Percentiles rank a stretch among this genome's conserved stretches.
These are phyloP conservation scores for Cyberlindnera amylophila DNA, from an alignment of 805 yeast species.

Conservation along the genomic window DNA sequence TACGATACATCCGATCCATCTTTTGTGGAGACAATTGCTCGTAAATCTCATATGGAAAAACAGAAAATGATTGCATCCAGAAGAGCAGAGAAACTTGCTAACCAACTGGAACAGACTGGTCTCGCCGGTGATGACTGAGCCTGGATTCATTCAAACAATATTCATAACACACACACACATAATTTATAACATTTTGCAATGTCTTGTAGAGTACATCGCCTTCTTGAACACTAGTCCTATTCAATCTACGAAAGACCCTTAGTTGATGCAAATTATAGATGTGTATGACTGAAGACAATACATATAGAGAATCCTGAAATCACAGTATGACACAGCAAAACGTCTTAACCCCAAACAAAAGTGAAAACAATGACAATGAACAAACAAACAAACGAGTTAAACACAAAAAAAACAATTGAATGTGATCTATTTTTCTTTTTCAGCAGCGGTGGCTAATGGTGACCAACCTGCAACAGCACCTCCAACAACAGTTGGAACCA, in stretches of 20 bases:
- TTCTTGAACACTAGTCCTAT: no score
- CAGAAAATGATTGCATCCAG: slow-evolving; percentile 22
- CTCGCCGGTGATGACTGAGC: slow-evolving; percentile 7
- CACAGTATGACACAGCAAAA: background rate
- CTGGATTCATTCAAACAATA: background rate
- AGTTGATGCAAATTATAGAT: no score
- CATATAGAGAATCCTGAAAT: background rate
- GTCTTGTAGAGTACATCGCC: no score
- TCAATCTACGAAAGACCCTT: no score
- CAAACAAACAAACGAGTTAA: background rate
- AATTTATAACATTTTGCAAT: no score
- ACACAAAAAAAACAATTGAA: background rate
- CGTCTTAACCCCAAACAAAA: background rate
- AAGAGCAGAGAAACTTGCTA: slow-evolving; percentile 22
- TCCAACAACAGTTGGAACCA: slow-evolving; percentile 54
- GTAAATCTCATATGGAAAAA: slow-evolving; percentile 16
- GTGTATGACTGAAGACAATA: background rate
- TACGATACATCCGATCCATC: slow-evolving; percentile 14
- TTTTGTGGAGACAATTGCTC: slow-evolving; percentile 12
- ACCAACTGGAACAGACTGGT: slow-evolving; percentile 23
- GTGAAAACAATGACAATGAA: background rate
- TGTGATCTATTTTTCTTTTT: slow-evolving; percentile 3
- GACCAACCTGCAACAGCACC: slow-evolving; percentile 58
- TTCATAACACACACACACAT: background rate
- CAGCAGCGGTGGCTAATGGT: slow-evolving; percentile 12